A percentile compares a stretch with the other conserved stretches of the same genome.
These are phyloP conservation scores for Calocybe indica DNA, from an alignment of 768 basidiomycete genomes.

Conservation along the genomic window DNA sequence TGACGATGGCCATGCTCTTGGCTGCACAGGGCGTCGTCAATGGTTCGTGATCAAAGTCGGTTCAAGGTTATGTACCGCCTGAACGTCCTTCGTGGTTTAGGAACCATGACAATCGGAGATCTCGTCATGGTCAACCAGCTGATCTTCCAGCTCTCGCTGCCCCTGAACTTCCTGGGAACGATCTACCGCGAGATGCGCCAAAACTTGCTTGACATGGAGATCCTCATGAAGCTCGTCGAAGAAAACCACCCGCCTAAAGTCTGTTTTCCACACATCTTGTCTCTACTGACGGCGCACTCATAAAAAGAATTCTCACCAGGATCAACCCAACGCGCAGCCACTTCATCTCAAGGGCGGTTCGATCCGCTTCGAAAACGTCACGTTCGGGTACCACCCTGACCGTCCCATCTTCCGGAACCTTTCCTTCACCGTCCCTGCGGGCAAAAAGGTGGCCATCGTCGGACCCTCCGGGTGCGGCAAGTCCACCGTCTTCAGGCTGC, in stretches of 20 bases:
- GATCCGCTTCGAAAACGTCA: slow-evolving; percentile 89
- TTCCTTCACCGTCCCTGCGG: slow-evolving; percentile 89
- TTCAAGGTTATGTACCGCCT: too few species aligned
- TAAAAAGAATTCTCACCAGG: slow-evolving; percentile 32
- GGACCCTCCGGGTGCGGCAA: slow-evolving; percentile 98
- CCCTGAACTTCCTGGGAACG: slow-evolving; percentile 94
- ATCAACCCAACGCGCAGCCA: slow-evolving; percentile 61
- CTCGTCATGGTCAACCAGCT: slow-evolving; percentile 99
- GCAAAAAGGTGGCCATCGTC: slow-evolving; percentile 95
- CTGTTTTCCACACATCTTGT: not conserved
- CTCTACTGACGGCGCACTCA: not conserved
- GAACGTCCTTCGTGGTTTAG: slow-evolving; percentile 28
- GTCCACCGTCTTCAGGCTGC: slow-evolving; percentile 90
- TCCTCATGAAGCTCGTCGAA: slow-evolving; percentile 83
- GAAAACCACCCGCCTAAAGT: slow-evolving; percentile 72
- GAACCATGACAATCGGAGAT: slow-evolving; percentile 97
- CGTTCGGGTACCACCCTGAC: slow-evolving; percentile 86
- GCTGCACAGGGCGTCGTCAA: slow-evolving; percentile 93
- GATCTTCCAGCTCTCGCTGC: slow-evolving; percentile 94
- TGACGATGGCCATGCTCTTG: slow-evolving; percentile 94
- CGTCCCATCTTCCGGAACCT: slow-evolving; percentile 88
- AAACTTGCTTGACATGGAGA: slow-evolving; percentile 95
- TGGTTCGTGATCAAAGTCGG: slow-evolving; percentile 39
- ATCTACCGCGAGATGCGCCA: slow-evolving; percentile 97
- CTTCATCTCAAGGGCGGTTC: slow-evolving; percentile 73